Base-by-base conservation (phyloP, 140 eudicot species). In the Oenanthe javanica region DNA sequence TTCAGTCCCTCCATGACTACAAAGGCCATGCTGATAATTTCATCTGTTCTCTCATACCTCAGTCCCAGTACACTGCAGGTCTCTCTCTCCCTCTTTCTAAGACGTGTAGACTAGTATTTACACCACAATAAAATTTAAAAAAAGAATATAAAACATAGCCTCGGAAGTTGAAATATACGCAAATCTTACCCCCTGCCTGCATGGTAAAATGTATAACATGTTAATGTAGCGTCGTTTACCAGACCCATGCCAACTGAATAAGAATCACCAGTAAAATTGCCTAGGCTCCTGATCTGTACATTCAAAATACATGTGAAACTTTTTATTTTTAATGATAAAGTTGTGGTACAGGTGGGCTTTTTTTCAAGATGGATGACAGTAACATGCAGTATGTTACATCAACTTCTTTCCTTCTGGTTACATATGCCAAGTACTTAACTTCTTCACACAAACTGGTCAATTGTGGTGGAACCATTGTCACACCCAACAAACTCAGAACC, bases 311-410 rank as follows among this genome's bases (percentile, higher is more conserved):
- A 61, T 61, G 70, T 61, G 70, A 61, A 61, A 61, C 15, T 23
- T 4, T 15, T 43, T 4, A 31, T n/a, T 5, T 23, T n/a, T 59
- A 59, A 61, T 61, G 38, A 61, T 9, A 61, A 5, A 36, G 38
- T 8, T 61, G 15, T 61, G 70, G 70, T 61, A 23, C 85, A 93
- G 97, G 99, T 9, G 99, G 99, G 72, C 93, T 95, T 11, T 75
- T 95, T 80, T 95, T 88, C 84, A 93, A 91, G 85, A 92, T 91
- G 99, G 88, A 86, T 82, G 99, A 93, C 82, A 85, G 87, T 72
- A 95, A 95, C 73, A 88, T 91, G 96, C 99, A 95, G 79, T 95
- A 95, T 86, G 99, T 91, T 71, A 95, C 99, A 3, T 95, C 99
- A 76, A 89, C 98, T 16, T 89, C 99, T 3, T 95, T 95, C 83